Base-by-base conservation (phyloP, 768 basidiomycete genomes). In the Collybia mongolica region DNA sequence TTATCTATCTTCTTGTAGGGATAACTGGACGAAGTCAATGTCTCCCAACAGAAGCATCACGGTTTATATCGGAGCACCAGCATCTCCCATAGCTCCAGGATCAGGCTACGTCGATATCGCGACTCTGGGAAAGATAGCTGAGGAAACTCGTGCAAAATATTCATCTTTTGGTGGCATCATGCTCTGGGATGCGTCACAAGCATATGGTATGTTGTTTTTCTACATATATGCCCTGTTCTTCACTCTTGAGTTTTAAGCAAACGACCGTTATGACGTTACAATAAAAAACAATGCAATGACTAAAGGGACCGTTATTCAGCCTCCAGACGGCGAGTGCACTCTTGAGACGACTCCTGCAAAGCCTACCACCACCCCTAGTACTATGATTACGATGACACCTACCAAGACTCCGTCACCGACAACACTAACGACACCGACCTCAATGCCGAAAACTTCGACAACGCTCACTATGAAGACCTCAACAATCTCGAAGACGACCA, bases 111-210 rank as follows among this genome's bases (percentile, higher is more conserved):
- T 81, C 28, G 64, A 69, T 49, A 69, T 74, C 2, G 59, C 55
- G 8, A 79, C 76, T 11, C 65, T 86, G 32, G 71, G 68, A 18
- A 70, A 40, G 48, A 79, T 81, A 38, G 74, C 78, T 6, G 64
- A 67, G 32, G 60, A 73, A 56, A 83, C 79, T 65, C 76, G 79
- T 23, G 65, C 71, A 32, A 76, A 77, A 52, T 84, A 79, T 65
- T 79, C 82, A 8, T 83, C 81, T 2, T 84, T 84, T 54, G 82
- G 83, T 11, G 83, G 83, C 7, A 76, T 84, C n/a, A 75, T 78
- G 76, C 54, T 80, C 9, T 80, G 78, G 77, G 75, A 77, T 59
- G 70, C 65, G 39, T 75, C 72, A 4, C 74, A 76, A 56, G 73
- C 74, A 19, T 69, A 70, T 49, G 77, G 75, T 73, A 49, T 69